Conservation (phyloP, 805 yeast species). For the Candida ovalis region DNA sequence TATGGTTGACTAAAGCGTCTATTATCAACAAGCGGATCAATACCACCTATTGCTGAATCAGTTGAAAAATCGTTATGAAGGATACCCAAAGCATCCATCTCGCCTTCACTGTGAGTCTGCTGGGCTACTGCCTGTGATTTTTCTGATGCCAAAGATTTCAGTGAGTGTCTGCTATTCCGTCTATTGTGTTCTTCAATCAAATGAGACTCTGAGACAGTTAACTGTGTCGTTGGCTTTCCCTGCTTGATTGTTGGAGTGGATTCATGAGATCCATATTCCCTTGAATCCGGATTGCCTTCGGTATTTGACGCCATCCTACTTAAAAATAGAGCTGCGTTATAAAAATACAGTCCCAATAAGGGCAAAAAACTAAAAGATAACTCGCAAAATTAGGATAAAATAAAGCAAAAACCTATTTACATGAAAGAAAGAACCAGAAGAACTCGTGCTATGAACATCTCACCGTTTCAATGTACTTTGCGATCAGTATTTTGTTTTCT, state of each 20-base stretch:
- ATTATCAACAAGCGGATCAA: conserved; percentile 25
- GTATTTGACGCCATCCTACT: neutral
- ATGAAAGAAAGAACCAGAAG: too few species aligned
- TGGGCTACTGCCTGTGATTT: neutral
- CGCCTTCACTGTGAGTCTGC: conserved; percentile 13
- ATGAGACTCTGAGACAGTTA: neutral
- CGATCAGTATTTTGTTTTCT: too few species aligned
- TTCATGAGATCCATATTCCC: neutral
- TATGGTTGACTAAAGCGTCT: conserved; percentile 10
- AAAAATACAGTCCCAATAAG: too few species aligned
- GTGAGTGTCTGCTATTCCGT: neutral
- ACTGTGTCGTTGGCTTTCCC: neutral
- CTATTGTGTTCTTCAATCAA: neutral
- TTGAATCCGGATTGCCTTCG: neutral
- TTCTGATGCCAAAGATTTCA: neutral
- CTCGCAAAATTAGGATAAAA: too few species aligned
- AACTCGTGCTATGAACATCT: too few species aligned
- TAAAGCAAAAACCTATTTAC: too few species aligned
- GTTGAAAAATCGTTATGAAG: conserved; percentile 24
- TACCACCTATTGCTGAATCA: conserved; percentile 13
- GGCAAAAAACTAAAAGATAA: too few species aligned
- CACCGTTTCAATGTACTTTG: too few species aligned
- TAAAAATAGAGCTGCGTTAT: neutral
- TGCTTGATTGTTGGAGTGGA: neutral
- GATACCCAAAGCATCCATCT: conserved; percentile 28